phyloP scores from a whole-genome alignment of 805 yeast genomes.

The Isabelozyma gotoi region DNA sequence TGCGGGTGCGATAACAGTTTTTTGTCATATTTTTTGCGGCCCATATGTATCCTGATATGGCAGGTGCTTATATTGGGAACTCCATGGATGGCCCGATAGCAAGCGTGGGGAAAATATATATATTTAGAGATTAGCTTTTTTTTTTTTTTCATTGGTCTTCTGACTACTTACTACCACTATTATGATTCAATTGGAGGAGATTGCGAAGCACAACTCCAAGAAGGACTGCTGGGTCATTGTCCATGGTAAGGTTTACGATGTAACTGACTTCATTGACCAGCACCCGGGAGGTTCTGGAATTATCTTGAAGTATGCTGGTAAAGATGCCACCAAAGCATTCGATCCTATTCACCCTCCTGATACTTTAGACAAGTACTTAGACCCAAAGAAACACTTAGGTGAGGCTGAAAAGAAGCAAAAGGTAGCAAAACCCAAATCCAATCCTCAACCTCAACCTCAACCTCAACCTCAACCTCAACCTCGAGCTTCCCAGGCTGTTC shows the following conservation, averaged over 20 bases:
- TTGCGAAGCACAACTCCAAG: slow-evolving; percentile 47
- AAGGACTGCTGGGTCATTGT: slow-evolving; percentile 84
- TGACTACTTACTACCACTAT: too few species aligned
- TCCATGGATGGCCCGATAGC: too few species aligned
- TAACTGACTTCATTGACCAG: slow-evolving; percentile 57
- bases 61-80: too few species aligned
- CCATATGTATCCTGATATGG: too few species aligned
- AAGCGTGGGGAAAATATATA: too few species aligned
- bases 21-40: too few species aligned
- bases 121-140: background rate
- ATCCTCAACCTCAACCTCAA: background rate
- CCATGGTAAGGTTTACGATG: slow-evolving; percentile 76
- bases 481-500: too few species aligned
- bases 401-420: slow-evolving; percentile 25
- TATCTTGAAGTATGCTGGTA: slow-evolving; percentile 51
- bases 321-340: slow-evolving; percentile 72
- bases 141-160: too few species aligned
- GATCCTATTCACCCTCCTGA: slow-evolving; percentile 93
- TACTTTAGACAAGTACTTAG: slow-evolving; percentile 69
- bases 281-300: slow-evolving; percentile 65
- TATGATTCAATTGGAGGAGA: slow-evolving; percentile 27
- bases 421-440: too few species aligned
- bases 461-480: background rate
- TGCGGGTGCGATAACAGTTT: too few species aligned
- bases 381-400: slow-evolving; percentile 33